Percentiles rank a stretch among this genome's conserved stretches.
These are phyloP conservation scores for Takakia lepidozioides DNA, from an alignment of 225 moss, liverwort and hornwort genomes.

Conservation along the genomic window DNA sequence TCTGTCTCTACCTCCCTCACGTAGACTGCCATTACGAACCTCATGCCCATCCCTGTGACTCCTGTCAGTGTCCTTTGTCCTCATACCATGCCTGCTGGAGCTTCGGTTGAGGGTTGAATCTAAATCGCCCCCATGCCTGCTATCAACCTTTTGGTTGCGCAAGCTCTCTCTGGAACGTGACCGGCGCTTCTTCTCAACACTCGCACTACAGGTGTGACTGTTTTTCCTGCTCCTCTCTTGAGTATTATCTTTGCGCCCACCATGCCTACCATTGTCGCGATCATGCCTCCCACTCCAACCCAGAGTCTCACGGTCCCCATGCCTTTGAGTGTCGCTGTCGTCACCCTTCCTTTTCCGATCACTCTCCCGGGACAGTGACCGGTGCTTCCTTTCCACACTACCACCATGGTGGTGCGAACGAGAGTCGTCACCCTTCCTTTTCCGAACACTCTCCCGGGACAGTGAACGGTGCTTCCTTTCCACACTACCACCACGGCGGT, in stretches of 20 bases:
- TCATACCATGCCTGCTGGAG: slow-evolving; percentile 22
- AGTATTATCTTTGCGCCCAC: slow-evolving; percentile 5
- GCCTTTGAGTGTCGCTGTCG: slow-evolving; percentile 10
- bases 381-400: no score
- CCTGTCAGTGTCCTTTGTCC: slow-evolving; percentile 3
- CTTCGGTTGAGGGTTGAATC: slow-evolving; percentile 12
- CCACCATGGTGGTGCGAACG: no score
- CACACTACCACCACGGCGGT: no score
- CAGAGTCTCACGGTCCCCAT: slow-evolving; percentile 18
- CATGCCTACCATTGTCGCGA: slow-evolving; percentile 7
- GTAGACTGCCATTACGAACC: slow-evolving; percentile 22
- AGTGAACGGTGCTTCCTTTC: no score
- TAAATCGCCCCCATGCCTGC: not conserved
- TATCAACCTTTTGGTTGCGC: slow-evolving; percentile 18
- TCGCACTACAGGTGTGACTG: slow-evolving; percentile 10
- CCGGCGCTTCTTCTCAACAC: slow-evolving; percentile 25
- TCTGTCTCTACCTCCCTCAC: slow-evolving; percentile 29
- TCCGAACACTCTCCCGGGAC: slow-evolving; percentile 26
- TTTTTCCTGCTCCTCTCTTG: not conserved
- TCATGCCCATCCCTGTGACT: slow-evolving; percentile 17
- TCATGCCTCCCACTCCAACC: slow-evolving; percentile 18
- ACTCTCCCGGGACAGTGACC: slow-evolving; percentile 26
- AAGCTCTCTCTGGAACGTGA: slow-evolving; percentile 56
- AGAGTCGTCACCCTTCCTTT: no score
- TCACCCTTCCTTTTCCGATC: slow-evolving; percentile 28